These are phyloP conservation scores for Climacium dendroides DNA, from an alignment of 225 moss, liverwort and hornwort genomes.

Conservation along the genomic window DNA sequence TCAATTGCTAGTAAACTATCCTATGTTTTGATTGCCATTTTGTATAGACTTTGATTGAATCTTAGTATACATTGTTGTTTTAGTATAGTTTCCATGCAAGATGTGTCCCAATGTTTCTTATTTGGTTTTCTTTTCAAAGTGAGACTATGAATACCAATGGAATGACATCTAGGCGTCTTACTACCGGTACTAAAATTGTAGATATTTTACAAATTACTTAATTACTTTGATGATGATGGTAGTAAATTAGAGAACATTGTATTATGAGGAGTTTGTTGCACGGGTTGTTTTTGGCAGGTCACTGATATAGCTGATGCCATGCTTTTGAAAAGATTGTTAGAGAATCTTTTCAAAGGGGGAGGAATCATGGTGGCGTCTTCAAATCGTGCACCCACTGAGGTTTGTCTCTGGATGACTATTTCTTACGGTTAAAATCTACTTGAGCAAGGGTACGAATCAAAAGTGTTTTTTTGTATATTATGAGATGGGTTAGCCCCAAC, in stretches of 20 bases:
- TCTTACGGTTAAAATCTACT: background rate
- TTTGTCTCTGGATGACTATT: background rate
- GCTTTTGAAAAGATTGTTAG: slow-evolving; percentile 57
- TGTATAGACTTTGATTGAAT: background rate
- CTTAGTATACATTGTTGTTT: background rate
- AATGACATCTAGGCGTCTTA: background rate
- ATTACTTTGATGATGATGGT: background rate
- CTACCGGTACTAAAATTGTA: background rate
- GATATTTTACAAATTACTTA: background rate
- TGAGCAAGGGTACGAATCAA: background rate
- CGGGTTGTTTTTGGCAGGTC: slow-evolving; percentile 37
- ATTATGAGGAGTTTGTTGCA: background rate
- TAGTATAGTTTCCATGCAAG: background rate
- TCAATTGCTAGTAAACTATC: background rate
- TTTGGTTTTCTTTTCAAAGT: background rate
- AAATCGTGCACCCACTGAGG: slow-evolving; percentile 68
- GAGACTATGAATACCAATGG: background rate
- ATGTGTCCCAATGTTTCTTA: background rate
- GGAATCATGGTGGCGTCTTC: slow-evolving; percentile 76
- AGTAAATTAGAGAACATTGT: background rate
- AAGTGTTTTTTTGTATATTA: background rate
- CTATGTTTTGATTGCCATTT: background rate
- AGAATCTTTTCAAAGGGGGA: slow-evolving; percentile 54
- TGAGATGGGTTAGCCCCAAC: background rate
- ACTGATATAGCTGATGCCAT: slow-evolving; percentile 77